phyloP scores from a whole-genome alignment of 2,329 filamentous ascomycete genomes.

The Talaromyces rugulosus region DNA sequence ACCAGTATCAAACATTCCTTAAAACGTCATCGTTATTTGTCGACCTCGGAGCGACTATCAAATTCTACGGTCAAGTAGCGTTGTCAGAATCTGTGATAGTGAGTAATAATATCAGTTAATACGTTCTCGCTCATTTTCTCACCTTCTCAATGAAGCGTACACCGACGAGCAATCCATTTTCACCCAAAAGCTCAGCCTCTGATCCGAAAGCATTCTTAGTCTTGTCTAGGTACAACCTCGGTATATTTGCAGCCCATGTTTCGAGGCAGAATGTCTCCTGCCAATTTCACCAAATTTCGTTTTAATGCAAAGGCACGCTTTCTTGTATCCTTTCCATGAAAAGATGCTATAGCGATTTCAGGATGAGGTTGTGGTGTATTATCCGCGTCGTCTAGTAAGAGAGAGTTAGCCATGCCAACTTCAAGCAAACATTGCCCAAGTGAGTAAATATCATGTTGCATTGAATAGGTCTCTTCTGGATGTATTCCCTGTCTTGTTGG shows the following conservation, averaged over 20 bases:
- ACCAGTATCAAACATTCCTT: too few species aligned
- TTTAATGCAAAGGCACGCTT: neutral
- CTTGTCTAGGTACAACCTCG: neutral
- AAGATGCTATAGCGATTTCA: neutral
- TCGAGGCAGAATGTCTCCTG: neutral
- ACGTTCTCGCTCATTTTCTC: neutral
- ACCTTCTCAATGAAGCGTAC: slow-evolving; percentile 33
- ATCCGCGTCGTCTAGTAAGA: slow-evolving; percentile 23
- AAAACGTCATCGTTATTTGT: too few species aligned
- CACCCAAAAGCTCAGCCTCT: slow-evolving; percentile 18
- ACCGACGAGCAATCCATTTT: slow-evolving; percentile 26
- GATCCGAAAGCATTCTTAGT: neutral
- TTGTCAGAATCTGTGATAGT: neutral
- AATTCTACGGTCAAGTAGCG: neutral
- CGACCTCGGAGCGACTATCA: neutral
- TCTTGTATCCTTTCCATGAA: neutral
- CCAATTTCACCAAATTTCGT: neutral
- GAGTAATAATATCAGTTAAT: neutral
- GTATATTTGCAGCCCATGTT: neutral
- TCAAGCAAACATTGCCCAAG: slow-evolving; percentile 53
- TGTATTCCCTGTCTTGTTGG: slow-evolving; percentile 43
- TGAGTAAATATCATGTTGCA: slow-evolving; percentile 57
- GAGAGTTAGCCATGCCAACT: slow-evolving; percentile 37
- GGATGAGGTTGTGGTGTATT: neutral
- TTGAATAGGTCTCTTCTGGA: slow-evolving; percentile 39